Conservation (phyloP, 768 basidiomycete species). For the Glaciozyma martinii region DNA sequence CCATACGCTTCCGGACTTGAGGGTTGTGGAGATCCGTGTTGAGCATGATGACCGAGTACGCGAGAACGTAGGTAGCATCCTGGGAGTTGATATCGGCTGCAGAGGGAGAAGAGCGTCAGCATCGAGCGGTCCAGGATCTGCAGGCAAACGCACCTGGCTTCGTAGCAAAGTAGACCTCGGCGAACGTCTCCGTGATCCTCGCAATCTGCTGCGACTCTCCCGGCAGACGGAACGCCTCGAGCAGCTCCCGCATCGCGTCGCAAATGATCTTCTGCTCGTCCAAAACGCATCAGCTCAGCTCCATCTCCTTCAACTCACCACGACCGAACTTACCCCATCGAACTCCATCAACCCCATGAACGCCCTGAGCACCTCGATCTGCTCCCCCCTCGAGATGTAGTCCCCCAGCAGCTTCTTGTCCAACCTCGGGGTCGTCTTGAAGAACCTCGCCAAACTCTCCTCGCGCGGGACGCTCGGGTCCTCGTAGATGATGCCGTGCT, state of each 20-base stretch:
- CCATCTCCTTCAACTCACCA: neutral
- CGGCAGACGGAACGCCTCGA: constrained; percentile 87
- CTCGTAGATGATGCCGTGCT: constrained; percentile 65
- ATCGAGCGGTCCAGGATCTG: no score
- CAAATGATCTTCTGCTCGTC: constrained; percentile 72
- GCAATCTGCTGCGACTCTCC: constrained; percentile 91
- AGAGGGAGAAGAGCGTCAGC: neutral
- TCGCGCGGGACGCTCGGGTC: constrained; percentile 35
- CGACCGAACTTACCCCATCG: constrained; percentile 54
- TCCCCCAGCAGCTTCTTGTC: constrained; percentile 93
- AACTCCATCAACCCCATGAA: constrained; percentile 88
- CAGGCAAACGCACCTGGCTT: constrained; percentile 54
- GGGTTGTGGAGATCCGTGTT: constrained; percentile 97
- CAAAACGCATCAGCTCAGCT: neutral
- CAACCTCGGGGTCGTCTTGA: constrained; percentile 71
- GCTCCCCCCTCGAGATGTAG: constrained; percentile 80
- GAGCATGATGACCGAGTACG: constrained; percentile 94
- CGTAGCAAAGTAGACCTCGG: constrained; percentile 77
- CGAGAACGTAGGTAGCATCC: constrained; percentile 87
- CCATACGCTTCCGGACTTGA: constrained; percentile 86
- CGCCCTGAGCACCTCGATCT: constrained; percentile 69
- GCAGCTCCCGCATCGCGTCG: constrained; percentile 87
- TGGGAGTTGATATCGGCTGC: constrained; percentile 77
- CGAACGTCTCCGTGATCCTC: constrained; percentile 90
- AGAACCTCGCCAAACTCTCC: constrained; percentile 66